Conservation (phyloP, 352 stramenopile genomes). For the Phytophthora pisi region DNA sequence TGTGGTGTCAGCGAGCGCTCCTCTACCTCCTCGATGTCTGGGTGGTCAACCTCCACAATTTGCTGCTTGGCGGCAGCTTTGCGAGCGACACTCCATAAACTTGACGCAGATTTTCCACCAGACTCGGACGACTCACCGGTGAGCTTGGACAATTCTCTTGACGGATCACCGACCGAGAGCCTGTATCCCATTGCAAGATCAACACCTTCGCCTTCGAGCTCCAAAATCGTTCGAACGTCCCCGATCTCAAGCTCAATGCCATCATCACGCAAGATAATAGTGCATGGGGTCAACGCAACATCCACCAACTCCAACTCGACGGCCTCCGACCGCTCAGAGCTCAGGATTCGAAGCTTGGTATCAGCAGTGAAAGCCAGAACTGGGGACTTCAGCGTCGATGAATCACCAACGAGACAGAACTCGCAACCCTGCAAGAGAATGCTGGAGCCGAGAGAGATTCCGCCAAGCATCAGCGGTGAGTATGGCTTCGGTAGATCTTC, state of each 20-base stretch:
- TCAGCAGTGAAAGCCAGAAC: conserved; percentile 86
- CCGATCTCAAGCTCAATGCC: conserved; percentile 79
- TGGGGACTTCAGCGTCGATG: conserved; percentile 68
- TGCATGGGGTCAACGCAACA: conserved; percentile 81
- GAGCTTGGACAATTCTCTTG: conserved; percentile 22
- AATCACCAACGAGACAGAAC: conserved; percentile 84
- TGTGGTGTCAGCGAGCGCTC: conserved; percentile 29
- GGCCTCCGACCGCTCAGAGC: conserved; percentile 65
- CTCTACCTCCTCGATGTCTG: conserved; percentile 45
- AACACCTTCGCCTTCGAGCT: conserved; percentile 87
- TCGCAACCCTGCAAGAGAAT: conserved; percentile 65
- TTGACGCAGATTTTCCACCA: conserved; percentile 41
- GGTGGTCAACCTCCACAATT: conserved; percentile 66
- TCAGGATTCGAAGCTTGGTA: conserved; percentile 63
- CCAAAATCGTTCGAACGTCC: conserved; percentile 77
- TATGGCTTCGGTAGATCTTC: conserved; percentile 71
- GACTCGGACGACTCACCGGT: conserved; percentile 12
- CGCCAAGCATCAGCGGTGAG: conserved; percentile 68
- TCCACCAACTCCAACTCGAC: conserved; percentile 79
- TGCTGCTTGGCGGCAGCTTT: conserved; percentile 58
- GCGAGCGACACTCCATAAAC: conserved; percentile 67
- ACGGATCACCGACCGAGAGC: conserved; percentile 56
- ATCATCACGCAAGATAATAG: conserved; percentile 62
- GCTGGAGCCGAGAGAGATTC: conserved; percentile 56
- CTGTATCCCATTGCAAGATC: conserved; percentile 81